Conservation (phyloP, 1,284 basidiomycete species). For the Cutaneotrichosporon sp. region DNA sequence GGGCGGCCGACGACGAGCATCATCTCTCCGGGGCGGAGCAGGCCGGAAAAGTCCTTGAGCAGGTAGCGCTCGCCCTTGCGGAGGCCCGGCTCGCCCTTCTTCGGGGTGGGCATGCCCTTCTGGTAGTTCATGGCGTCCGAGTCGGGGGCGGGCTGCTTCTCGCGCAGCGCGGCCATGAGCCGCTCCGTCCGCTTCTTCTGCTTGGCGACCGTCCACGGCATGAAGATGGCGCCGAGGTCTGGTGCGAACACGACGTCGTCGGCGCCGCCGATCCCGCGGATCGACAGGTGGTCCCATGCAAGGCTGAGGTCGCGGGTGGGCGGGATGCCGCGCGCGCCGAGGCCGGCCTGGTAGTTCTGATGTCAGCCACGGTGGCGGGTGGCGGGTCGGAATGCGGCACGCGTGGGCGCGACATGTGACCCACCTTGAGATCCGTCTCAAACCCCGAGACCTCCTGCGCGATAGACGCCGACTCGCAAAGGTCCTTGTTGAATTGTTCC, state of each 20-base stretch:
- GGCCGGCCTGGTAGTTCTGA: constrained; percentile 16
- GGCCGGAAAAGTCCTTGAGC: constrained; percentile 41
- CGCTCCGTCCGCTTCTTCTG: constrained; percentile 39
- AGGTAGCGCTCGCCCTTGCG: constrained; percentile 46
- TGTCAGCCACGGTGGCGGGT: not conserved
- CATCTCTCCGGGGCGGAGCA: constrained; percentile 49
- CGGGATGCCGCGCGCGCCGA: constrained; percentile 13
- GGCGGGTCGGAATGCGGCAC: too few relatives aligned
- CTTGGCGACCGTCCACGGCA: constrained; percentile 35
- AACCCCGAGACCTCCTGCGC: not conserved
- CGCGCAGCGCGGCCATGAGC: constrained; percentile 24
- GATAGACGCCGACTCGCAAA: not conserved
- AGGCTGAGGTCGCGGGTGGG: constrained; percentile 29
- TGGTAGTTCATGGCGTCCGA: constrained; percentile 29
- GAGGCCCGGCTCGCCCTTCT: constrained; percentile 34
- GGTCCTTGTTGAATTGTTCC: not conserved
- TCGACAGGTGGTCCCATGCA: constrained; percentile 39
- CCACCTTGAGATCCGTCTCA: not conserved
- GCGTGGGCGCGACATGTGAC: not conserved
- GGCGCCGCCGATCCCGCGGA: constrained; percentile 41
- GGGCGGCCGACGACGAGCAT: constrained; percentile 53
- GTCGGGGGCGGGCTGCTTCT: constrained; percentile 10
- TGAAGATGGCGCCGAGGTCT: constrained; percentile 39
- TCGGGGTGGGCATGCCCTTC: constrained; percentile 24
- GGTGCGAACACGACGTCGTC: constrained; percentile 45